Percentiles rank a stretch among this genome's conserved stretches.
These are phyloP conservation scores for Kodamaea hsintzibuensis DNA, from an alignment of 805 yeast species.

Conservation along the genomic window DNA sequence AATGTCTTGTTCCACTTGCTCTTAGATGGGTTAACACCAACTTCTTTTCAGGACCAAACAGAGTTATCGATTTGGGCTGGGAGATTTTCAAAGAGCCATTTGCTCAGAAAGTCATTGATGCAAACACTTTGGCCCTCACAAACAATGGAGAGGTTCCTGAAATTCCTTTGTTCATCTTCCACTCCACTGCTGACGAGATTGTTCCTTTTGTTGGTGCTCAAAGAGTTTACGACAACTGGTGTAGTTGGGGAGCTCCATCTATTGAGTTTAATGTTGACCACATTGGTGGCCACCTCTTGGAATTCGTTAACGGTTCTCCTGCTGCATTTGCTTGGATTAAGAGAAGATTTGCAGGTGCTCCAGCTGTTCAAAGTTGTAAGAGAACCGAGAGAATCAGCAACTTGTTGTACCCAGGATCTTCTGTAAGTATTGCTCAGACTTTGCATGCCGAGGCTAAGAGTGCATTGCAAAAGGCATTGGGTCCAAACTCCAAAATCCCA, in stretches of 20 bases:
- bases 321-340: slow-evolving; percentile 21
- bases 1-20: slow-evolving; percentile 6
- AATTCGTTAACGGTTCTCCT: slow-evolving; percentile 15
- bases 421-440: not conserved
- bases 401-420: slow-evolving; percentile 46
- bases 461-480: slow-evolving; percentile 4
- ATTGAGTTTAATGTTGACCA: slow-evolving; percentile 10
- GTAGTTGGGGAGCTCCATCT: slow-evolving; percentile 12
- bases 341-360: slow-evolving; percentile 16
- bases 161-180: slow-evolving; percentile 14
- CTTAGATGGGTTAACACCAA: slow-evolving; percentile 1
- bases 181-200: slow-evolving; percentile 12
- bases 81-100: slow-evolving; percentile 14
- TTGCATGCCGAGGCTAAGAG: slow-evolving; percentile 1
- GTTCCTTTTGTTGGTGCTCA: slow-evolving; percentile 11
- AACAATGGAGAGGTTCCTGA: slow-evolving; percentile 13
- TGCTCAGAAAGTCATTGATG: slow-evolving; percentile 16
- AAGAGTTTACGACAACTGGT: slow-evolving; percentile 14
- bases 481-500: not conserved
- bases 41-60: slow-evolving; percentile 16
- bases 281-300: slow-evolving; percentile 17
- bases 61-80: slow-evolving; percentile 17
- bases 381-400: slow-evolving; percentile 44
- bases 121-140: slow-evolving; percentile 23
- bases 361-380: slow-evolving; percentile 19